A percentile compares a stretch with the other conserved stretches of the same genome.
Evolutionary conservation across 208 protist species (phyloP).

Genomic region (Leishmania tropica): DNA sequence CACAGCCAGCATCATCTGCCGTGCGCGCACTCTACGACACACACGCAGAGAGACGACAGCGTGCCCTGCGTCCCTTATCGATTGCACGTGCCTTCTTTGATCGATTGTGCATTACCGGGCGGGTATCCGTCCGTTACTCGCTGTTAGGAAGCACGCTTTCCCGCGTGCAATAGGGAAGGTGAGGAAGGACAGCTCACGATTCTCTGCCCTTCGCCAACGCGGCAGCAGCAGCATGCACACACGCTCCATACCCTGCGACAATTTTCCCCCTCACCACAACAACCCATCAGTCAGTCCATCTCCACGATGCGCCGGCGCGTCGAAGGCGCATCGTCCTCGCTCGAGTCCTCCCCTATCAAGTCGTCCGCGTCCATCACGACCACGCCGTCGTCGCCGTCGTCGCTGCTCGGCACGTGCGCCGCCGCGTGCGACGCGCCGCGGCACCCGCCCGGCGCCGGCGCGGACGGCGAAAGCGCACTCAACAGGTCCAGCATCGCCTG

Average conservation of each 20-base stretch:
- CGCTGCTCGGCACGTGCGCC: neutral
- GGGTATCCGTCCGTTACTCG: neutral
- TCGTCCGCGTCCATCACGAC: slow-evolving; percentile 78
- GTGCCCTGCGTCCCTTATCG: neutral
- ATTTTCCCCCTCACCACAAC: neutral
- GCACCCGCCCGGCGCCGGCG: neutral
- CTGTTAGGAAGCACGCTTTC: neutral
- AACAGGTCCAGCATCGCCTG: slow-evolving; percentile 80
- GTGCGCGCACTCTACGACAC: neutral
- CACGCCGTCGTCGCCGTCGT: slow-evolving; percentile 41
- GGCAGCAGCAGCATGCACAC: neutral
- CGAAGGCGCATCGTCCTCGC: slow-evolving; percentile 33
- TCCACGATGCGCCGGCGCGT: slow-evolving; percentile 39
- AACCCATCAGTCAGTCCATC: slow-evolving; percentile 35
- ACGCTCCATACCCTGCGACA: neutral
- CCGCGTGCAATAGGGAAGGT: neutral
- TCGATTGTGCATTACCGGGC: neutral
- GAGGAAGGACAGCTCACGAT: neutral
- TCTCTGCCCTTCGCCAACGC: neutral
- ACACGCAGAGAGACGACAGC: neutral
- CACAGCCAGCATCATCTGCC: no score
- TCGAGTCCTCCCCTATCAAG: slow-evolving; percentile 60
- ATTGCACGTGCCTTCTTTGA: neutral
- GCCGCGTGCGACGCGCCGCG: slow-evolving; percentile 8
- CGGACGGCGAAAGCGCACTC: slow-evolving; percentile 44